phyloP scores from a whole-genome alignment of 73 alveolate species.

The Paramecium sexaurelia region DNA sequence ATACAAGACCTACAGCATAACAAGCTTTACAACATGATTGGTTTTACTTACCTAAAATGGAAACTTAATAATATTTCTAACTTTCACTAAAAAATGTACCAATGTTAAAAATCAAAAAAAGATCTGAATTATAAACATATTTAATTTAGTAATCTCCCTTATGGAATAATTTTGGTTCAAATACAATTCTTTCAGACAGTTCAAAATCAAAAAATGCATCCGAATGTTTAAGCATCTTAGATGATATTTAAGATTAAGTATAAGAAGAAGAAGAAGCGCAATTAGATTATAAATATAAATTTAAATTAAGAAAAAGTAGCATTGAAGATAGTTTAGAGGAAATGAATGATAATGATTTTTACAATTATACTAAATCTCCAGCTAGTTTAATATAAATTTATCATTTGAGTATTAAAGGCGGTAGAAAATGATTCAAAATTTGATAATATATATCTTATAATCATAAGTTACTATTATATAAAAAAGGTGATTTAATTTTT shows the following conservation, averaged over 20 bases:
- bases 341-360: neutral
- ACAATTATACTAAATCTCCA: neutral
- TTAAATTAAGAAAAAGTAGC: neutral
- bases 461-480: neutral
- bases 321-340: neutral
- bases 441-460: neutral
- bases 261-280: neutral
- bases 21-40: neutral
- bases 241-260: neutral
- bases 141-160: neutral
- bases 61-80: neutral
- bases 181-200: neutral
- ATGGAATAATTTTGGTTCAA: neutral
- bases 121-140: neutral
- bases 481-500: no score
- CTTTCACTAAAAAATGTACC: neutral
- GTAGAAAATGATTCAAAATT: neutral
- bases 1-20: neutral
- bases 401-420: neutral
- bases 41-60: slow-evolving; percentile 14
- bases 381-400: neutral
- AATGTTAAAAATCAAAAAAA: neutral
- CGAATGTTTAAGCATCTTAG: neutral
- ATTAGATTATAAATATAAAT: neutral
- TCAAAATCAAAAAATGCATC: neutral